Evolutionary conservation across 306 rosid species (phyloP).

Genomic region (Fragaria nilgerrensis): DNA sequence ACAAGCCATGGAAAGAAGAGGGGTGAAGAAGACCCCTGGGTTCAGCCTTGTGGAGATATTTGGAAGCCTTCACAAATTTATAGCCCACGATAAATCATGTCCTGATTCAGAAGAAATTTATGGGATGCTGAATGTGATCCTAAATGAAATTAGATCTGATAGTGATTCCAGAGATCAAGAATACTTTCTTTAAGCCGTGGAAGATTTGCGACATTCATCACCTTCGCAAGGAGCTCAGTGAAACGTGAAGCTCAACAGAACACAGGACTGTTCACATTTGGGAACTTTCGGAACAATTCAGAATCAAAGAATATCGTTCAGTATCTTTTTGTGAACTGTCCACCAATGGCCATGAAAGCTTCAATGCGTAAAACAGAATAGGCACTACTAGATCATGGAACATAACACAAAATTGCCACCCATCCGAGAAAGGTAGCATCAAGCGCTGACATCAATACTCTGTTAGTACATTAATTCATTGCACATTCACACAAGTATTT

Average conservation of each 20-base stretch:
- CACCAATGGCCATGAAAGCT: background rate
- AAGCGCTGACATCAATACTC: too few species aligned
- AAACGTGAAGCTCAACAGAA: background rate
- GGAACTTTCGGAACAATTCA: background rate
- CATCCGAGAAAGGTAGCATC: background rate
- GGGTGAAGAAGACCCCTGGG: conserved; percentile 73
- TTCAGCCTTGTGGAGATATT: conserved; percentile 63
- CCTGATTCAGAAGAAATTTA: conserved; percentile 51
- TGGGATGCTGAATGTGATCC: conserved; percentile 46
- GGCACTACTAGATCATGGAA: background rate
- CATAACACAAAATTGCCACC: background rate
- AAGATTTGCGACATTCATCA: conserved; percentile 8
- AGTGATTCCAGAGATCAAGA: conserved; percentile 35
- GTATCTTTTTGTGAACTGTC: background rate
- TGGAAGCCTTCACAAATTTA: conserved; percentile 61
- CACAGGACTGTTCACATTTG: background rate
- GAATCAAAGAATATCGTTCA: background rate
- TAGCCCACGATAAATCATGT: conserved; percentile 72
- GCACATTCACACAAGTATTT: background rate
- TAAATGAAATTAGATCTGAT: conserved; percentile 56
- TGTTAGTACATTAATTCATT: background rate
- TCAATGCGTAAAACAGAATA: background rate
- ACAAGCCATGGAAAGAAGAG: conserved; percentile 69
- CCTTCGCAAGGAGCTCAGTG: background rate
- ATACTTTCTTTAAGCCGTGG: conserved; percentile 24